Base-by-base conservation (phyloP, 768 basidiomycete species). In the Guyanaporus albipodus region DNA sequence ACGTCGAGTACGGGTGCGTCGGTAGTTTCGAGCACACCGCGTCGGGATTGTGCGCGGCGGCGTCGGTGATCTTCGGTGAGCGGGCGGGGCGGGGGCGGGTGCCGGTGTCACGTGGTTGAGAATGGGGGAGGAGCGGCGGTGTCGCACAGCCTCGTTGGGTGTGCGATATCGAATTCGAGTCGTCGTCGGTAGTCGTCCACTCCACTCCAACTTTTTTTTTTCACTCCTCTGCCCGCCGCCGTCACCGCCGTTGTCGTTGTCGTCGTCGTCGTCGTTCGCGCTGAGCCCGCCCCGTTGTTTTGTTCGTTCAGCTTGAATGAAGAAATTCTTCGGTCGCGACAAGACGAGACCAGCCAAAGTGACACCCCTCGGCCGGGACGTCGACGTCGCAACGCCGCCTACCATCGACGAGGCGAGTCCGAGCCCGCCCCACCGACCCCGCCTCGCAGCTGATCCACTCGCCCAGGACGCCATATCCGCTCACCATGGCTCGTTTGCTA, bases 1-100 rank as follows among this genome's bases (percentile, higher is more conserved):
- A 64, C 10, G 49, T 54, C 2, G 58, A 52, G 50, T 61, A 63
- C 0, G 64, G 69, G 19, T 77, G 73, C 28, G 52, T 85, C 4
- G 74, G 70, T 15, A 78, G 77, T 34, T 83, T 79, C 59, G 83
- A 86, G 60, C 80, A 77, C 49, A 85, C 82, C 2, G 52, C 60
- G 1, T 62, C 70, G 1, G 83, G 77, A 6, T 58, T 85, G 50
- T 72, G 69, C 28, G 70, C 71, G 1, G 74, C 73, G 4, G 69
- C 63, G 2, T 61, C 54, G 0, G 69, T 75, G 22, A 60, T 82
- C 2, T 74, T 80, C 53, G 73, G 74, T 5, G 71, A 52, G 11
- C 7, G 19, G 14, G n/a, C 4, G 3, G 44, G 23, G 3, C 17
- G 17, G 11, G 55, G 54, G 39, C 47, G 46, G 1, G 49, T 58